Evolutionary conservation across 306 rosid species (phyloP).

Genomic region (Vigna radiata): DNA sequence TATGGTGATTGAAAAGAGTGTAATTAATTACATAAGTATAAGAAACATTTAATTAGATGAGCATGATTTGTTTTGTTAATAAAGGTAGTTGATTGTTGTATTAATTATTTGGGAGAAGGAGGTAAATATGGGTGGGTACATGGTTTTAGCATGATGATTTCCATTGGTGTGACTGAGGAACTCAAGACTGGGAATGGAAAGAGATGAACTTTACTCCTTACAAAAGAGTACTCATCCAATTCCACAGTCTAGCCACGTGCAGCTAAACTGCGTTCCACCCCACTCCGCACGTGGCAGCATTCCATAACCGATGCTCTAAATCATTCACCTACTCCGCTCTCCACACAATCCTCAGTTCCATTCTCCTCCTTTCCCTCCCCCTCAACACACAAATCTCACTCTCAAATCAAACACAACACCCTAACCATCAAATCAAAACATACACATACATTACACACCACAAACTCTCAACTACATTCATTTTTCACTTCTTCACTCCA

Average conservation of each 20-base stretch:
- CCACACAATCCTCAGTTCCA: constrained; percentile 27
- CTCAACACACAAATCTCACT: background rate
- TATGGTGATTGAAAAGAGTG: too few species aligned
- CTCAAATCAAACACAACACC: background rate
- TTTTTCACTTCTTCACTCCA: constrained; percentile 18
- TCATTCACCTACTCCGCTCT: constrained; percentile 52
- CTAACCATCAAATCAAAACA: background rate
- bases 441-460: background rate
- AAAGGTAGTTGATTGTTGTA: background rate
- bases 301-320: constrained; percentile 49
- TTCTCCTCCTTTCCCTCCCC: too few species aligned
- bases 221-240: background rate
- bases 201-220: background rate
- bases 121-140: background rate
- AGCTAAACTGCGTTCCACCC: constrained; percentile 24
- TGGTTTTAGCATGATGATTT: background rate
- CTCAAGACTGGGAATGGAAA: background rate
- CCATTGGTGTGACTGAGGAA: background rate
- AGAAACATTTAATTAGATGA: too few species aligned
- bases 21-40: too few species aligned
- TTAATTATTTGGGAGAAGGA: too few species aligned
- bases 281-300: constrained; percentile 45
- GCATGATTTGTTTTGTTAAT: background rate
- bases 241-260: constrained; percentile 48
- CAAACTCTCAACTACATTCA: background rate